These are phyloP conservation scores for Apodospora peruviana DNA, from an alignment of 495 filamentous ascomycete species.

Conservation along the genomic window DNA sequence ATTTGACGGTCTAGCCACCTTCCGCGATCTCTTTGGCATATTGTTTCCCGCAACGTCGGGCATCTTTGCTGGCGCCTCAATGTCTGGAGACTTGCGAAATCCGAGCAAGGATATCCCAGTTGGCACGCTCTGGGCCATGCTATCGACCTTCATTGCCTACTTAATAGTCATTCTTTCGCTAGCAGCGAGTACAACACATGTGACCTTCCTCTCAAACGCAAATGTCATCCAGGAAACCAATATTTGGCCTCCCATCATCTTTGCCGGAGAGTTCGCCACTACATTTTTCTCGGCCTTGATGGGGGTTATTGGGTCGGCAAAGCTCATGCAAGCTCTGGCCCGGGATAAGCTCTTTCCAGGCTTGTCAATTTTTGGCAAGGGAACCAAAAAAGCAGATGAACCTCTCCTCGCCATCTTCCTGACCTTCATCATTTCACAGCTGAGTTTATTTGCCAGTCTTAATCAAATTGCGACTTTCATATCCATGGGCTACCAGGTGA, in stretches of 20 bases:
- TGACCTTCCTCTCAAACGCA: slow-evolving; percentile 66
- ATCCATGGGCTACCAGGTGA: slow-evolving; percentile 79
- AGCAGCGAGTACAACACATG: slow-evolving; percentile 69
- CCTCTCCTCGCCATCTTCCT: slow-evolving; percentile 71
- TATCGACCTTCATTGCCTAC: slow-evolving; percentile 72
- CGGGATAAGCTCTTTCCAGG: slow-evolving; percentile 77
- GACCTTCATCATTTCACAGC: slow-evolving; percentile 69
- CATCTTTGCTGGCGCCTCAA: slow-evolving; percentile 72
- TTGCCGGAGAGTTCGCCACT: slow-evolving; percentile 76
- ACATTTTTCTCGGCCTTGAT: slow-evolving; percentile 82
- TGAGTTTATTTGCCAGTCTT: slow-evolving; percentile 78
- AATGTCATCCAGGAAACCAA: slow-evolving; percentile 80
- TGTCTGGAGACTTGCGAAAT: slow-evolving; percentile 81
- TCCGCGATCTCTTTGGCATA: slow-evolving; percentile 81
- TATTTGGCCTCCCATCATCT: slow-evolving; percentile 62
- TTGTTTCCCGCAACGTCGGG: slow-evolving; percentile 75
- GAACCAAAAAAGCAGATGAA: slow-evolving; percentile 68
- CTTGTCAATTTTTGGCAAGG: slow-evolving; percentile 67
- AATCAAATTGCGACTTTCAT: slow-evolving; percentile 86
- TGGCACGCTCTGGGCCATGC: slow-evolving; percentile 72
- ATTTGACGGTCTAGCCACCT: slow-evolving; percentile 62
- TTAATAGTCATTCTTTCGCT: slow-evolving; percentile 72
- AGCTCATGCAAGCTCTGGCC: slow-evolving; percentile 78
- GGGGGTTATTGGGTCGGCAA: slow-evolving; percentile 84
- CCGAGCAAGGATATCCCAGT: slow-evolving; percentile 81